A percentile compares a stretch with the other conserved stretches of the same genome.
Evolutionary conservation across 179 eudicot species (phyloP).

Genomic region (Drosera spatulata): DNA sequence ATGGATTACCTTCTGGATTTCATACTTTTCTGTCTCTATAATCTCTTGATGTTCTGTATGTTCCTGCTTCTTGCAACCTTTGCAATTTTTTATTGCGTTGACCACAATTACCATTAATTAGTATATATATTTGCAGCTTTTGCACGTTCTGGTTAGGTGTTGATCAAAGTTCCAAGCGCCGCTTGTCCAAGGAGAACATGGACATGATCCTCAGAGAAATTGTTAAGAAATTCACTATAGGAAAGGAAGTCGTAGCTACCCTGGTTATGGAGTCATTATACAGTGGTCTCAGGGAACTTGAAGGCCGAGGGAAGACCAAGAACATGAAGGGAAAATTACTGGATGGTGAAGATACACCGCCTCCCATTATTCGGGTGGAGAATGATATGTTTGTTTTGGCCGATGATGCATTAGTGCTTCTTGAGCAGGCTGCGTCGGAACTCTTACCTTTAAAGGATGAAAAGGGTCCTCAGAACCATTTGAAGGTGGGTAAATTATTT

Average conservation of each 20-base stretch:
- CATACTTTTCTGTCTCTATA: no score
- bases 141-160: conserved; percentile 73
- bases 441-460: conserved; percentile 97
- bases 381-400: conserved; percentile 72
- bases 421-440: conserved; percentile 87
- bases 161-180: conserved; percentile 66
- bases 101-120: not conserved
- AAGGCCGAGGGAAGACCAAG: conserved; percentile 61
- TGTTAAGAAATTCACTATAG: conserved; percentile 81
- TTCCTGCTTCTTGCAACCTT: not conserved
- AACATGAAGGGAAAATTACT: conserved; percentile 33
- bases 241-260: conserved; percentile 94
- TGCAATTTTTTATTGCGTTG: not conserved
- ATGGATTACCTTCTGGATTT: no score
- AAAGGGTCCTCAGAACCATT: conserved; percentile 95
- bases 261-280: conserved; percentile 97
- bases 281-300: conserved; percentile 91
- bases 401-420: conserved; percentile 74
- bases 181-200: conserved; percentile 73
- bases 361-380: conserved; percentile 68
- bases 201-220: conserved; percentile 58
- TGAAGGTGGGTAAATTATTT: conserved; percentile 41
- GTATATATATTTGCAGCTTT: conserved; percentile 41
- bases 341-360: conserved; percentile 52
- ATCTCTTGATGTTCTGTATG: no score